Percentiles rank a stretch among this genome's conserved stretches.
These are phyloP conservation scores for Trichoderma pleuroti DNA, from an alignment of 2,329 filamentous ascomycete species.

Conservation along the genomic window DNA sequence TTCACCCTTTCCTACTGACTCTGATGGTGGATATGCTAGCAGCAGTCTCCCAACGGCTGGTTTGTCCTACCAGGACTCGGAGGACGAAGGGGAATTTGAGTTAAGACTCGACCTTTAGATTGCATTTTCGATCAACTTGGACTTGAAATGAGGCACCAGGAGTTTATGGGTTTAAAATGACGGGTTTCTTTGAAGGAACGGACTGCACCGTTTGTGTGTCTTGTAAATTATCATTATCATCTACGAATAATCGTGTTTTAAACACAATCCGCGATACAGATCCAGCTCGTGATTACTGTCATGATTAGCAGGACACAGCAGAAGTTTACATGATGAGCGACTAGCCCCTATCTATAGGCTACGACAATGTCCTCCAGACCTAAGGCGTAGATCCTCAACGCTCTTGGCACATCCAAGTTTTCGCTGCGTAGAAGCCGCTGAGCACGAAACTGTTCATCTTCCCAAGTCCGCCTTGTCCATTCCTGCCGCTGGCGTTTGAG, in stretches of 20 bases:
- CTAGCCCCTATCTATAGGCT: neutral
- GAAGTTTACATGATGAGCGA: neutral
- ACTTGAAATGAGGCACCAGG: neutral
- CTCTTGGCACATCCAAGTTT: neutral
- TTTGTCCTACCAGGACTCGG: conserved; percentile 24
- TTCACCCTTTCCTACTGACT: conserved; percentile 51
- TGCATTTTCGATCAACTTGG: neutral
- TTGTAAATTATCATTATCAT: neutral
- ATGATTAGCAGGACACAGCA: neutral
- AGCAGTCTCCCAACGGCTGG: conserved; percentile 33
- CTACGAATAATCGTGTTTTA: neutral
- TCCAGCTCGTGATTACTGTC: neutral
- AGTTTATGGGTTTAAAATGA: neutral
- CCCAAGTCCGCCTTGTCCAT: neutral
- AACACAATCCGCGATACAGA: neutral
- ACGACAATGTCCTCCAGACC: neutral
- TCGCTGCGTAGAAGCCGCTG: neutral
- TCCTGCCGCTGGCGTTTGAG: neutral
- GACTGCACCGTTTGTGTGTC: neutral
- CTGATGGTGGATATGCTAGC: conserved; percentile 38
- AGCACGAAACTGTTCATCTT: neutral
- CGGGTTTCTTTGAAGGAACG: neutral
- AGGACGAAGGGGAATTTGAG: conserved; percentile 56
- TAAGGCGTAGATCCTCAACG: neutral
- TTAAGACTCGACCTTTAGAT: conserved; percentile 32